Evolutionary conservation across 2,329 filamentous ascomycete species (phyloP).

Genomic region (Cadophora luteo-olivacea): DNA sequence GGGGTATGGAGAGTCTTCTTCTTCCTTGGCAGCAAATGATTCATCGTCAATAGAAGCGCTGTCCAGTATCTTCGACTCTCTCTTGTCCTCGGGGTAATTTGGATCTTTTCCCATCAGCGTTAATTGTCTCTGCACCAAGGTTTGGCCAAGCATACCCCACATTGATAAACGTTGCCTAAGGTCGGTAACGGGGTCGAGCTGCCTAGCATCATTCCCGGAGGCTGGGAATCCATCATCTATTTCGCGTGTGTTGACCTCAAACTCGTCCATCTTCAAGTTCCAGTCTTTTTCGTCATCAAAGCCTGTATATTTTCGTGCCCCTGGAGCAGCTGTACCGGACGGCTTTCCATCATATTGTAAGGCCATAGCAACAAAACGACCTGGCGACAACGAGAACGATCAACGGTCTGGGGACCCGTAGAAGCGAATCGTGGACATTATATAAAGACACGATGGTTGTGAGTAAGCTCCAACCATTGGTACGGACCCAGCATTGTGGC

Average conservation of each 20-base stretch:
- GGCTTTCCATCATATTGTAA: background rate
- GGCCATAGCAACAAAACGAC: background rate
- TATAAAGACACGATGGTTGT: background rate
- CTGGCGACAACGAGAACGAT: background rate
- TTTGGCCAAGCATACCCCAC: background rate
- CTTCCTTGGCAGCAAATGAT: background rate
- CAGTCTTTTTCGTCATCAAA: background rate
- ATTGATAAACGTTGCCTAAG: background rate
- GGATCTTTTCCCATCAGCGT: background rate
- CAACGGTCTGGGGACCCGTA: background rate
- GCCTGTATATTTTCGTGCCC: background rate
- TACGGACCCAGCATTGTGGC: background rate
- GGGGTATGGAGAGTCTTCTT: background rate
- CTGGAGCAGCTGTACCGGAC: background rate
- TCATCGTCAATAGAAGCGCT: background rate
- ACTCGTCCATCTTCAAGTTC: background rate
- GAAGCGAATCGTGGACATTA: background rate
- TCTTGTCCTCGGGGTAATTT: background rate
- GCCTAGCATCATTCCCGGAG: background rate
- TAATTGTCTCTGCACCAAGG: background rate
- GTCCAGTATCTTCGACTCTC: background rate
- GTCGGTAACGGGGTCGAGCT: background rate
- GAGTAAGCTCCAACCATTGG: background rate
- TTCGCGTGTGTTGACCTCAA: background rate
- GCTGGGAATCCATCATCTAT: background rate